phyloP scores from a whole-genome alignment of 2,329 filamentous ascomycete species.

The Erysiphe neolycopersici region DNA sequence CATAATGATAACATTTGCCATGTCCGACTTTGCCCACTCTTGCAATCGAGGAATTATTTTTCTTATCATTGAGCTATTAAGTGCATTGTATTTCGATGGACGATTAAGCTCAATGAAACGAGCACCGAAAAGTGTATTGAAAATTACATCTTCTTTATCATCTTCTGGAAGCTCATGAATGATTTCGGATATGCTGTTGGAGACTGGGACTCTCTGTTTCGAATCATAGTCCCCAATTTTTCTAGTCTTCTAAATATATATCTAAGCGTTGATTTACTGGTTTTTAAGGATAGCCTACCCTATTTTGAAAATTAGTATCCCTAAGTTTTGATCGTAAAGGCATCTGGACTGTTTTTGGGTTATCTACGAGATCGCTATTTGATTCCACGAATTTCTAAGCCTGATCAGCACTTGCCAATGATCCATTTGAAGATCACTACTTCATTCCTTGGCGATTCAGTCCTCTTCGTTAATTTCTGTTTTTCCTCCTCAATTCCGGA shows the following conservation, averaged over 20 bases:
- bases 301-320: not conserved
- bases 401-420: too few relatives aligned
- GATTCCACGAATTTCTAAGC: too few relatives aligned
- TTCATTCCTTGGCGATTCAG: not conserved
- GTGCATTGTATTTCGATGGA: slow-evolving; percentile 69
- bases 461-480: not conserved
- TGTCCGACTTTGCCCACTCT: slow-evolving; percentile 85
- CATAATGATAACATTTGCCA: slow-evolving; percentile 79
- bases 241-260: not conserved
- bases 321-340: not conserved
- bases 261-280: too few relatives aligned
- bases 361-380: too few relatives aligned
- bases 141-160: slow-evolving; percentile 73
- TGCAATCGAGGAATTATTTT: slow-evolving; percentile 76
- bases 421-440: too few relatives aligned
- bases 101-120: slow-evolving; percentile 87
- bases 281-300: not conserved
- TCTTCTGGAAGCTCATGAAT: slow-evolving; percentile 23
- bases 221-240: not conserved
- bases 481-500: not conserved
- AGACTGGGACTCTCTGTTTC: not conserved
- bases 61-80: slow-evolving; percentile 81
- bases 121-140: slow-evolving; percentile 67
- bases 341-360: not conserved
- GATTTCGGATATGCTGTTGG: slow-evolving; percentile 6